phyloP scores from a whole-genome alignment of 176 grass and related monocot species.

The Sorghum bicolor region Sorghum_bicolor_NCBIv3 NC_012875.2:52725501-52726000 shows the following conservation, averaged over 20 bases:
- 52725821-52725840: neutral
- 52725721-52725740: neutral
- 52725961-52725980: too few relatives aligned
- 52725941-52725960: neutral
- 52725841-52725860: neutral
- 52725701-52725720: neutral
- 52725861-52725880: neutral
- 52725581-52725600: neutral
- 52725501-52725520: conserved; percentile 21
- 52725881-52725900: too few relatives aligned
- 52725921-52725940: neutral
- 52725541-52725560: conserved; percentile 3
- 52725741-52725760: neutral
- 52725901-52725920: neutral
- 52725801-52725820: neutral
- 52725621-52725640: conserved; percentile 12
- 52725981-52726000: too few relatives aligned
- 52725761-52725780: neutral
- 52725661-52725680: neutral
- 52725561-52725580: conserved; percentile 9
- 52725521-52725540: neutral
- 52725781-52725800: neutral
- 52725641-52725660: conserved; percentile 7
- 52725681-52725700: neutral
- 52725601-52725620: neutral